Conservation (phyloP, 192 early-diverging fungal species). For the Linnemannia zychae region DNA sequence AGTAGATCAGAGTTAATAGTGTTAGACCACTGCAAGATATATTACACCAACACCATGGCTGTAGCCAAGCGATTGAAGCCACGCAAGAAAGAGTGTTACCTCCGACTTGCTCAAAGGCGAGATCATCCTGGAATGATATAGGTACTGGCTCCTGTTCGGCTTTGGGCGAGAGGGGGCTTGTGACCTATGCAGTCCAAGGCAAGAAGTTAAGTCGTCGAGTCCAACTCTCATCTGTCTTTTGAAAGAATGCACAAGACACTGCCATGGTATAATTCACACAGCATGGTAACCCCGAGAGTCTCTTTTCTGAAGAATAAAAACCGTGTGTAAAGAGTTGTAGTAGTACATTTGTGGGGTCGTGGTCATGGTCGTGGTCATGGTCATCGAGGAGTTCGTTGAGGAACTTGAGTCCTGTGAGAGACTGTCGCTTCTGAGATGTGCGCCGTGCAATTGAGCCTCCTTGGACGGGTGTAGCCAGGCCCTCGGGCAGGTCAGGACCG, state of each 20-base stretch:
- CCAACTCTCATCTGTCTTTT: neutral
- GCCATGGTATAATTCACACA: neutral
- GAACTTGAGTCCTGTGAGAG: slow-evolving; percentile 48
- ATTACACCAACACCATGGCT: too few species aligned
- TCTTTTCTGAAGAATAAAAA: too few species aligned
- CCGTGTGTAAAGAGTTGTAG: neutral
- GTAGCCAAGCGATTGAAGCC: neutral
- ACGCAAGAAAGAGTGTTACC: slow-evolving; percentile 15
- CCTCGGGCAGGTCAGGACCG: slow-evolving; percentile 1
- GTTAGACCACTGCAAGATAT: too few species aligned
- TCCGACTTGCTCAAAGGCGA: slow-evolving; percentile 52
- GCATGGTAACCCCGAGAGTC: neutral
- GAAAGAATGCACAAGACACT: neutral
- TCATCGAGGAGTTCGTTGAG: slow-evolving; percentile 46
- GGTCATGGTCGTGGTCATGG: slow-evolving; percentile 38
- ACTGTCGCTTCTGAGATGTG: slow-evolving; percentile 48
- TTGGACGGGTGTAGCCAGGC: slow-evolving; percentile 16
- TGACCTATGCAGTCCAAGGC: neutral
- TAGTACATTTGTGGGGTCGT: neutral
- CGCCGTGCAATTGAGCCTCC: slow-evolving; percentile 13
- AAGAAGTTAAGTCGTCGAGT: neutral
- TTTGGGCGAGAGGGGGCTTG: slow-evolving; percentile 27
- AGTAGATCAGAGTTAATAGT: neutral
- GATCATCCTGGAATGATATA: slow-evolving; percentile 38
- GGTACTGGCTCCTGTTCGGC: slow-evolving; percentile 30